Evolutionary conservation across 345 rosid genomes (phyloP).

Genomic region (Citropsis articulata): DNA sequence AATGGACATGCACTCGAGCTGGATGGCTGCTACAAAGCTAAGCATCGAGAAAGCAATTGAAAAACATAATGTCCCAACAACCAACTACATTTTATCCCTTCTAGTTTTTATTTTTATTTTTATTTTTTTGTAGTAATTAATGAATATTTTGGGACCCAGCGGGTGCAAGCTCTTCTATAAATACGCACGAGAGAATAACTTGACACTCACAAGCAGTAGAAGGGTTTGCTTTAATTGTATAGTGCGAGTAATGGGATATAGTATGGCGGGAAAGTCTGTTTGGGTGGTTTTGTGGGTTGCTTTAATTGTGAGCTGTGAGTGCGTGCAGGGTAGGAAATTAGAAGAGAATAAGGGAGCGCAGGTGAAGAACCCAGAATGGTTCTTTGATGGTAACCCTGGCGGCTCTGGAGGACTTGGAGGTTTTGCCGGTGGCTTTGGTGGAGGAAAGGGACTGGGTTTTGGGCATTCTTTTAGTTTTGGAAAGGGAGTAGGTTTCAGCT

Average conservation of each 20-base stretch:
- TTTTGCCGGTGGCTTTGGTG: conserved; percentile 13
- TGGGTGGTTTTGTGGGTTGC: conserved; percentile 11
- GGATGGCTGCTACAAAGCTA: conserved; percentile 12
- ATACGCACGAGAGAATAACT: neutral
- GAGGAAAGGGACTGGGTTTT: conserved; percentile 12
- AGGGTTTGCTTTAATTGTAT: neutral
- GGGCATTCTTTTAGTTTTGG: conserved; percentile 25
- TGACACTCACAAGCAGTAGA: neutral
- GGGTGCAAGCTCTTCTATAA: neutral
- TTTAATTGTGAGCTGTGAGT: conserved; percentile 10
- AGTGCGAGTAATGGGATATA: neutral
- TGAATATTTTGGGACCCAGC: neutral
- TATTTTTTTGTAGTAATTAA: neutral
- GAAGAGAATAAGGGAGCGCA: conserved; percentile 13
- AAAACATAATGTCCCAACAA: conserved; percentile 8
- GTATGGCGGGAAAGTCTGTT: conserved; percentile 7
- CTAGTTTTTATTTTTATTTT: neutral
- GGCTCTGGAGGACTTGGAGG: neutral
- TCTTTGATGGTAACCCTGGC: conserved; percentile 16
- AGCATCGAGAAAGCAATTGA: neutral
- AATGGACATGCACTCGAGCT: conserved; percentile 15
- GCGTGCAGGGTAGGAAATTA: conserved; percentile 25
- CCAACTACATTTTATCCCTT: conserved; percentile 12
- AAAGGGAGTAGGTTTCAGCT: conserved; percentile 26
- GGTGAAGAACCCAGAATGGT: conserved; percentile 28